Evolutionary conservation across 495 filamentous ascomycete species (phyloP).

Genomic region (Tuber brumale): DNA sequence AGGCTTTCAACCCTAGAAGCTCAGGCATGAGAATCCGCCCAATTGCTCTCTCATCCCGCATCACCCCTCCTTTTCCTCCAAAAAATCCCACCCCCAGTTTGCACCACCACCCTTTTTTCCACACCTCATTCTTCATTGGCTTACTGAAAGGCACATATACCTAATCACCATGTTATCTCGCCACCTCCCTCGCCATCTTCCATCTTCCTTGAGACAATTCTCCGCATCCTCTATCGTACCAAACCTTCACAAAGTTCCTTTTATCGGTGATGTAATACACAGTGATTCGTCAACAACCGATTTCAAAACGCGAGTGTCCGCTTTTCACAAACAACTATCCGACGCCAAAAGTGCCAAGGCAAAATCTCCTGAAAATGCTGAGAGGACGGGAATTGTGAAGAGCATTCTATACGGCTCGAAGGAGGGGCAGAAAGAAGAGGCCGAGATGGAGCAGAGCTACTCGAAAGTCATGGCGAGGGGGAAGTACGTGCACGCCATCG

Average conservation of each 20-base stretch:
- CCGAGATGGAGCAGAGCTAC: slow-evolving; percentile 91
- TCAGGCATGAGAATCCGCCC: neutral
- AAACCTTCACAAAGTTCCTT: slow-evolving; percentile 53
- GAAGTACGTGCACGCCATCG: slow-evolving; percentile 97
- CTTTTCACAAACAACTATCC: slow-evolving; percentile 76
- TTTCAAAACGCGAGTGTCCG: slow-evolving; percentile 74
- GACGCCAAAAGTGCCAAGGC: slow-evolving; percentile 71
- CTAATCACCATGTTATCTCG: slow-evolving; percentile 42
- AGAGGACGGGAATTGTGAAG: slow-evolving; percentile 32
- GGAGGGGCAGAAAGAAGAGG: slow-evolving; percentile 84
- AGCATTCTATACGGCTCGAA: slow-evolving; percentile 93
- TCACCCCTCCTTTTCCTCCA: neutral
- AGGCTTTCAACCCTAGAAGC: neutral
- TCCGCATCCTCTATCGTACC: slow-evolving; percentile 51
- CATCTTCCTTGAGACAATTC: slow-evolving; percentile 52
- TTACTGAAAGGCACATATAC: neutral
- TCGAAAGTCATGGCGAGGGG: slow-evolving; percentile 87
- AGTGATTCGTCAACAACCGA: slow-evolving; percentile 55
- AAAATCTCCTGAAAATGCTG: slow-evolving; percentile 49
- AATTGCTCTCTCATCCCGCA: neutral
- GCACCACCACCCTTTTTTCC: neutral
- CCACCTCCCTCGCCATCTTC: slow-evolving; percentile 42
- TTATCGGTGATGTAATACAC: slow-evolving; percentile 73
- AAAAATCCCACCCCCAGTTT: neutral
- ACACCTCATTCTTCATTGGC: neutral